phyloP scores from a whole-genome alignment of 495 filamentous ascomycete species.

The Hypoxylon crocopeplum region DNA sequence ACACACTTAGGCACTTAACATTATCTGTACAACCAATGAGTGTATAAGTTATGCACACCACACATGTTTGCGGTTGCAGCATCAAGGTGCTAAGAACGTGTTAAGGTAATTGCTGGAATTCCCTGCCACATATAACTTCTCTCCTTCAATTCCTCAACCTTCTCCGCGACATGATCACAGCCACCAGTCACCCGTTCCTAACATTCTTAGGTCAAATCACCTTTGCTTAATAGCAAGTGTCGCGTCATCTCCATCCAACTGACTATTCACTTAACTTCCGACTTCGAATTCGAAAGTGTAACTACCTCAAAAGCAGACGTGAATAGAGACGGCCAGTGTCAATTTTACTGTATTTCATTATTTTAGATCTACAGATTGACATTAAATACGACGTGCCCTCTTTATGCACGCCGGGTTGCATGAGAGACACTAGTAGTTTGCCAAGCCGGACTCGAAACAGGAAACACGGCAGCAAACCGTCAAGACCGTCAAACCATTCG shows the following conservation, averaged over 20 bases:
- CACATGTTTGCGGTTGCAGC: neutral
- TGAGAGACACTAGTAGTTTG: slow-evolving; percentile 5
- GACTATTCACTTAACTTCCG: neutral
- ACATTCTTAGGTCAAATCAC: no score
- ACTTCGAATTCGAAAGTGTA: neutral
- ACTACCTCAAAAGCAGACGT: neutral
- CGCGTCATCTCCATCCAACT: no score
- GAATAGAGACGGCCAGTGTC: neutral
- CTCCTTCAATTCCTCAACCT: no score
- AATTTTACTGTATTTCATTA: neutral
- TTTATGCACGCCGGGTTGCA: slow-evolving; percentile 12
- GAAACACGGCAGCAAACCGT: slow-evolving; percentile 26
- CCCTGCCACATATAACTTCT: no score
- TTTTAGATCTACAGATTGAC: slow-evolving; percentile 24
- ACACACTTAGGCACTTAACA: neutral
- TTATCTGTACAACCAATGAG: no score
- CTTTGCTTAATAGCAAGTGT: no score
- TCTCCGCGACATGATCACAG: no score
- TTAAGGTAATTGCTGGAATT: no score
- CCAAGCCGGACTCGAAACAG: slow-evolving; percentile 35
- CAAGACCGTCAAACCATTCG: neutral
- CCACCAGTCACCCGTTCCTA: no score
- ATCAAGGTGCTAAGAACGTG: slow-evolving; percentile 11
- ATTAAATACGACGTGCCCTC: slow-evolving; percentile 19
- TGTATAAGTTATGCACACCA: slow-evolving; percentile 8